Conservation (phyloP, 2,329 filamentous ascomycete species). For the Penicillium sumatraense region DNA sequence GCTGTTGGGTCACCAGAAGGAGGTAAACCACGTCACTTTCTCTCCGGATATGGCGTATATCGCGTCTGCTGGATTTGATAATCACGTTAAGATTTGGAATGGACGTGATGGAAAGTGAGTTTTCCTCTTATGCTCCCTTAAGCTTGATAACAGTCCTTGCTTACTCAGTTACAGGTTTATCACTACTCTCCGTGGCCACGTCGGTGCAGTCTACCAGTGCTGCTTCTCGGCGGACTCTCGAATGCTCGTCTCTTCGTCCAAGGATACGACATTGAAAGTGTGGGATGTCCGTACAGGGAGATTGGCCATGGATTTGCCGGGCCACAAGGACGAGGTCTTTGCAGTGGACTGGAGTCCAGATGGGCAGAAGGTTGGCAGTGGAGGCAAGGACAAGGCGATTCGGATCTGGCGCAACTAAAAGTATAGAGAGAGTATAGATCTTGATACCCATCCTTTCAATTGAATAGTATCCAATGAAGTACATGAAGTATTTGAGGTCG, state of each 20-base stretch:
- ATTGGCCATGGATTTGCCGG: constrained; percentile 79
- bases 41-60: constrained; percentile 87
- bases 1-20: constrained; percentile 92
- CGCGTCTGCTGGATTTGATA: constrained; percentile 89
- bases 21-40: constrained; percentile 94
- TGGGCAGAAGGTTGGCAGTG: constrained; percentile 84
- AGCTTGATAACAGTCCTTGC: constrained; percentile 18
- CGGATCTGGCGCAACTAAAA: constrained; percentile 66
- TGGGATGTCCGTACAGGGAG: constrained; percentile 91
- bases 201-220: constrained; percentile 88
- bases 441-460: constrained; percentile 25
- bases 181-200: constrained; percentile 85
- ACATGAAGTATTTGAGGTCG: no score
- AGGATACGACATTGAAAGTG: constrained; percentile 92
- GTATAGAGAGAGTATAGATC: constrained; percentile 15
- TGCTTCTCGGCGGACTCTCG: constrained; percentile 91
- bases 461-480: not conserved
- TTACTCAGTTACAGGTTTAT: constrained; percentile 66
- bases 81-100: constrained; percentile 92
- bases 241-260: constrained; percentile 83
- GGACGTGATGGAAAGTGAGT: constrained; percentile 67
- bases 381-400: constrained; percentile 84
- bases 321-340: constrained; percentile 91
- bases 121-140: not conserved
- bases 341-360: constrained; percentile 95